Evolutionary conservation across 1,284 basidiomycete genomes (phyloP).

Genomic region (Boletus mariae): DNA sequence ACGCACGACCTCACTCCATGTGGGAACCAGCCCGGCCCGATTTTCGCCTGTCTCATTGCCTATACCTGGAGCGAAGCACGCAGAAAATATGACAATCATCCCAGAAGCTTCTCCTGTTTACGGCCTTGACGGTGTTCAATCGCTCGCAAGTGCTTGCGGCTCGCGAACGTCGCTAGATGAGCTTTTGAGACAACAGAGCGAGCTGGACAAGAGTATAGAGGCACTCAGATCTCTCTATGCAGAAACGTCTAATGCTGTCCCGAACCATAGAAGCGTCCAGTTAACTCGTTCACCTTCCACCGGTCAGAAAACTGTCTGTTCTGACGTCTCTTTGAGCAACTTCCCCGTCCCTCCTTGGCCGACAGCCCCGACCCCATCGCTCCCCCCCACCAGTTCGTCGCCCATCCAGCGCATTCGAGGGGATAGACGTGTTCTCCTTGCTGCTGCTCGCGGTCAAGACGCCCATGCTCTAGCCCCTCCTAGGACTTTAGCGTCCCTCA

Average conservation of each 20-base stretch:
- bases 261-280: slow-evolving; percentile 9
- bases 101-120: slow-evolving; percentile 45
- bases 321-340: slow-evolving; percentile 63
- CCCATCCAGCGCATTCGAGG: slow-evolving; percentile 21
- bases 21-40: neutral
- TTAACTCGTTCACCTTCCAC: slow-evolving; percentile 27
- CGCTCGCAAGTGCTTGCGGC: slow-evolving; percentile 5
- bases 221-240: slow-evolving; percentile 50
- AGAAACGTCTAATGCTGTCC: slow-evolving; percentile 10
- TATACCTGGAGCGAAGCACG: neutral
- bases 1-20: slow-evolving; percentile 3
- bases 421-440: slow-evolving; percentile 19
- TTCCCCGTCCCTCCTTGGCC: slow-evolving; percentile 63
- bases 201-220: slow-evolving; percentile 63
- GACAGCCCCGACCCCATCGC: slow-evolving; percentile 13
- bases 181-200: slow-evolving; percentile 57
- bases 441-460: slow-evolving; percentile 7
- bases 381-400: slow-evolving; percentile 15
- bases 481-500: slow-evolving; percentile 5
- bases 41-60: slow-evolving; percentile 1
- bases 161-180: slow-evolving; percentile 43
- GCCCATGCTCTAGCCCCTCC: slow-evolving; percentile 1
- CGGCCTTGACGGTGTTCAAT: slow-evolving; percentile 41
- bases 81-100: neutral
- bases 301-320: slow-evolving; percentile 30